Evolutionary conservation across 2,329 filamentous ascomycete species (phyloP).

Genomic region (Diplocarpon rosae): DNA sequence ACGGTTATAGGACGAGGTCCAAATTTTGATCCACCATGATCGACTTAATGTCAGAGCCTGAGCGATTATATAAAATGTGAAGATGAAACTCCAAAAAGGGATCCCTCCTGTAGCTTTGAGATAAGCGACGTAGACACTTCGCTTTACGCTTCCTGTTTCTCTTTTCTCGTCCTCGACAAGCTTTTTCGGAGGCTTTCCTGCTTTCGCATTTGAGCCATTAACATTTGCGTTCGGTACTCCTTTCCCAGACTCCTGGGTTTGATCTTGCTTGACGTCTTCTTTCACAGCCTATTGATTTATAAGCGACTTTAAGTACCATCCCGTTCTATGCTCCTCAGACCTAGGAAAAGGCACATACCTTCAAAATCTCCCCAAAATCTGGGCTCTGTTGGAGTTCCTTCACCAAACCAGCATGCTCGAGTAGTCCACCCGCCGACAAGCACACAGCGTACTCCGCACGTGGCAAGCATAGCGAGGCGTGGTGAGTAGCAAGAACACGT

Average conservation of each 20-base stretch:
- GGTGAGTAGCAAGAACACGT: conserved; percentile 68
- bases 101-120: conserved; percentile 53
- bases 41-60: conserved; percentile 29
- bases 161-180: conserved; percentile 56
- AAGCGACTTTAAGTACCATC: not conserved
- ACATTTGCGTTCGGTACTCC: not conserved
- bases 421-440: conserved; percentile 29
- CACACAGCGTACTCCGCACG: conserved; percentile 61
- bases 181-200: conserved; percentile 8
- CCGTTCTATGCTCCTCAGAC: no score
- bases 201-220: not conserved
- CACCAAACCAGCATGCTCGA: conserved; percentile 9
- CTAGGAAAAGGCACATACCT: not conserved
- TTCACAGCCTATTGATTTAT: conserved; percentile 1
- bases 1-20: conserved; percentile 38
- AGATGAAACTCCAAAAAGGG: conserved; percentile 45
- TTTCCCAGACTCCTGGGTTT: not conserved
- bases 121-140: conserved; percentile 53
- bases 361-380: conserved; percentile 8
- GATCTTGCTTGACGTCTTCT: conserved; percentile 1
- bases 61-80: conserved; percentile 38
- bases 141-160: conserved; percentile 56
- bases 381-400: conserved; percentile 5
- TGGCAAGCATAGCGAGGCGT: conserved; percentile 58
- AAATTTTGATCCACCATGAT: conserved; percentile 52